These are phyloP conservation scores for Phylloporus arenicola DNA, from an alignment of 768 basidiomycete species.

Conservation along the genomic window DNA sequence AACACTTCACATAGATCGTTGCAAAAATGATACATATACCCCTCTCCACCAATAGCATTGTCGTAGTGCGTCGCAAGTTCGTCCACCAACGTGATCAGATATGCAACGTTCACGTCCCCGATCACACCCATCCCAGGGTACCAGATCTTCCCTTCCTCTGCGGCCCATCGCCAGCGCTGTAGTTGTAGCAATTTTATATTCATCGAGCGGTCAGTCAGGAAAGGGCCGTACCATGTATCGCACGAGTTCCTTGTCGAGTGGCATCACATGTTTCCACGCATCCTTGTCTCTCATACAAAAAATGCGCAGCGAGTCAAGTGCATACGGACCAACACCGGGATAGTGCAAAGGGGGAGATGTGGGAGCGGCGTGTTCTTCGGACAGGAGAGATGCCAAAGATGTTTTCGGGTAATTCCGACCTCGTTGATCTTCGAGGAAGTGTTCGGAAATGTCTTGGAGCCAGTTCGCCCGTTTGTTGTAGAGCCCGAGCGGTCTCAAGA, in stretches of 20 bases:
- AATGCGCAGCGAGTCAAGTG: constrained; percentile 71
- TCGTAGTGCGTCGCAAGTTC: constrained; percentile 33
- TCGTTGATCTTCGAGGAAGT: constrained; percentile 41
- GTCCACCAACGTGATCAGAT: constrained; percentile 36
- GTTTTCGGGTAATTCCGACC: constrained; percentile 22
- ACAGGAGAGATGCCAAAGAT: not conserved
- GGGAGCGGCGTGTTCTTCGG: constrained; percentile 13
- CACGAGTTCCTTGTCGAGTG: constrained; percentile 64
- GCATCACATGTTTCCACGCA: constrained; percentile 61
- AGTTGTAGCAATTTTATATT: not conserved
- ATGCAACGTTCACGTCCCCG: constrained; percentile 33
- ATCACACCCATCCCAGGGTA: constrained; percentile 38
- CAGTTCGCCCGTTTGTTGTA: constrained; percentile 52
- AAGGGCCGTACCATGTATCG: constrained; percentile 53
- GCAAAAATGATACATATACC: constrained; percentile 24
- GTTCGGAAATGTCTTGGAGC: constrained; percentile 48
- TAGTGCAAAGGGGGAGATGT: constrained; percentile 50
- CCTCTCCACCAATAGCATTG: constrained; percentile 18
- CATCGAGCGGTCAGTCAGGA: not conserved
- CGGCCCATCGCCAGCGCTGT: constrained; percentile 74
- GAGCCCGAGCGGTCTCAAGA: constrained; percentile 54
- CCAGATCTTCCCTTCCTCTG: constrained; percentile 48
- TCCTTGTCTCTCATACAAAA: constrained; percentile 41
- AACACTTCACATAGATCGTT: constrained; percentile 16
- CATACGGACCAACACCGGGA: constrained; percentile 65